These are phyloP conservation scores for Annulohypoxylon truncatum DNA, from an alignment of 2,329 filamentous ascomycete genomes.

Conservation along the genomic window DNA sequence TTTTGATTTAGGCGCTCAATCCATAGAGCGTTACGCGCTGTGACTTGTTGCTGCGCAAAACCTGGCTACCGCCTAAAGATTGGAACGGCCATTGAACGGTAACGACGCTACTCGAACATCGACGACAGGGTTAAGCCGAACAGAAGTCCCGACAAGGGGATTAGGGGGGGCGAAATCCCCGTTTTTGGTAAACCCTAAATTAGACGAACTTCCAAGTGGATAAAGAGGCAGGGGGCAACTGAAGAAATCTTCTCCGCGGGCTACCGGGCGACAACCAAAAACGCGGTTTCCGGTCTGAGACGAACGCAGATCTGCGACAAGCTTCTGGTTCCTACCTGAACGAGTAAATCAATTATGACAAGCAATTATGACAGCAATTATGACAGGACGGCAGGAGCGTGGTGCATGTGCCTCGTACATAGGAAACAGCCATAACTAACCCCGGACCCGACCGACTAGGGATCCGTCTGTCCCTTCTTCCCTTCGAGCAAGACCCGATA, in stretches of 20 bases:
- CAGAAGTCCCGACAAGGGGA: constrained; percentile 8
- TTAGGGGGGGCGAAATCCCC: constrained; percentile 9
- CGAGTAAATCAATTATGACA: background rate
- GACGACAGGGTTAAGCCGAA: constrained; percentile 8
- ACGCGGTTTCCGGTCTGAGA: constrained; percentile 5
- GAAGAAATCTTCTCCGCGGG: constrained; percentile 30
- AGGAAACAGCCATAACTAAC: background rate
- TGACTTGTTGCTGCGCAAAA: constrained; percentile 8
- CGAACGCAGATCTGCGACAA: constrained; percentile 26
- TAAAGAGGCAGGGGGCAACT: constrained; percentile 16
- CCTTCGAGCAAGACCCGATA: constrained; percentile 26
- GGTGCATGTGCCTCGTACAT: background rate
- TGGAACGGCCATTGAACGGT: background rate
- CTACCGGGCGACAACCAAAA: constrained; percentile 3
- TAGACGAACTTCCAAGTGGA: constrained; percentile 19
- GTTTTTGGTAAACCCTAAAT: constrained; percentile 20
- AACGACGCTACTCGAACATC: background rate
- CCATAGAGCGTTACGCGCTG: constrained; percentile 8
- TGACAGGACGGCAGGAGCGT: constrained; percentile 1
- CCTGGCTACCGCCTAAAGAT: constrained; percentile 1
- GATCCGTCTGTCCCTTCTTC: background rate
- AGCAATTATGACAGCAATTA: background rate
- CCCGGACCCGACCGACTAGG: constrained; percentile 21
- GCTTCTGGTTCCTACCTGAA: constrained; percentile 12
- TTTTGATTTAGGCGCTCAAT: constrained; percentile 25